phyloP scores from a whole-genome alignment of 441 rosid genomes.

The Melastoma candidum region DNA sequence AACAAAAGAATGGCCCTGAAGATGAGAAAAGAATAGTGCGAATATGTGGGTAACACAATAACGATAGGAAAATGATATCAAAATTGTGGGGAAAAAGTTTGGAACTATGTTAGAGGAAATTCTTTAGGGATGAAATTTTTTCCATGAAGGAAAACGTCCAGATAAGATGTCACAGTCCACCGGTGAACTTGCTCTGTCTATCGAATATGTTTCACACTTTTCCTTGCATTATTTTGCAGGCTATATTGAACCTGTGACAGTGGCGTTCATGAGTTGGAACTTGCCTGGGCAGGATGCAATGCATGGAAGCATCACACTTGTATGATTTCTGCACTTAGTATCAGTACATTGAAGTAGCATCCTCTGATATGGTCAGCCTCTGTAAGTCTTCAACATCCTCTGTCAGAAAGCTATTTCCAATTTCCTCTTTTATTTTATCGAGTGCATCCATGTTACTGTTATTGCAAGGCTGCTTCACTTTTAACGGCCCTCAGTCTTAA shows the following conservation, averaged over 20 bases:
- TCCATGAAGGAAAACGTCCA: too few species aligned
- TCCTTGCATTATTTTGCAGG: slow-evolving; percentile 35
- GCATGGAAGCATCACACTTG: slow-evolving; percentile 97
- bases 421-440: neutral
- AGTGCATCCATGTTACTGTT: neutral
- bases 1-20: too few species aligned
- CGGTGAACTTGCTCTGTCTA: too few species aligned
- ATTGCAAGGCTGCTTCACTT: neutral
- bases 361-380: slow-evolving; percentile 93
- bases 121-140: too few species aligned
- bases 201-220: slow-evolving; percentile 1
- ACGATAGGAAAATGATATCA: too few species aligned
- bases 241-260: slow-evolving; percentile 97
- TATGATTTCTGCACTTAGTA: slow-evolving; percentile 92
- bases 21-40: too few species aligned
- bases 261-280: slow-evolving; percentile 94
- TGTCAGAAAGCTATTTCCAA: neutral
- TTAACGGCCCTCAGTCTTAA: slow-evolving; percentile 2
- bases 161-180: too few species aligned
- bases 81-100: too few species aligned
- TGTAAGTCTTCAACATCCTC: slow-evolving; percentile 38
- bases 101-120: too few species aligned
- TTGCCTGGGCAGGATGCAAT: slow-evolving; percentile 94
- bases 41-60: too few species aligned
- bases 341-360: slow-evolving; percentile 90